Evolutionary conservation across 768 basidiomycete species (phyloP).

Genomic region (Saitozyma podzolica): DNA sequence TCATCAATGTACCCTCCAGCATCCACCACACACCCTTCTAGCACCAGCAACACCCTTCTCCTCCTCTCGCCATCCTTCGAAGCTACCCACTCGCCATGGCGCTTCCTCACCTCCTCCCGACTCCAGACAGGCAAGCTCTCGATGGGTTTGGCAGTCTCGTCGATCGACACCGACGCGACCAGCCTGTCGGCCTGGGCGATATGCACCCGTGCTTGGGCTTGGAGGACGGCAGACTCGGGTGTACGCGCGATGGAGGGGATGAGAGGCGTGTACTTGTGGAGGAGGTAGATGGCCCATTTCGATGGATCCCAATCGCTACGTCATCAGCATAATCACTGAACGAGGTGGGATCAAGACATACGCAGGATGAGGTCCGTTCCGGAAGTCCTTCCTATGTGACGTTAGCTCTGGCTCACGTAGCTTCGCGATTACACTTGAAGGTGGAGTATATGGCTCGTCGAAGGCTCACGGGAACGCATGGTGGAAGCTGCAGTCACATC

Average conservation of each 20-base stretch:
- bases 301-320: conserved; percentile 73
- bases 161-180: conserved; percentile 20
- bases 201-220: conserved; percentile 44
- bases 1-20: conserved; percentile 64
- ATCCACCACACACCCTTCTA: conserved; percentile 66
- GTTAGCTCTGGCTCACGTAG: too few species aligned
- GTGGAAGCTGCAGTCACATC: conserved; percentile 52
- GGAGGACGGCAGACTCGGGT: conserved; percentile 38
- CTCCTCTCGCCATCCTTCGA: conserved; percentile 20
- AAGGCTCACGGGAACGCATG: conserved; percentile 64
- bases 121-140: conserved; percentile 43
- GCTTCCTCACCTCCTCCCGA: conserved; percentile 26
- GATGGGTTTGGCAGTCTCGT: conserved; percentile 19
- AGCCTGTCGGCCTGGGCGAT: conserved; percentile 44
- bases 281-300: conserved; percentile 69
- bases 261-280: conserved; percentile 55
- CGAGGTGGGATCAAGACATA: conserved; percentile 10
- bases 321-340: conserved; percentile 51
- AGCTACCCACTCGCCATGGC: conserved; percentile 33
- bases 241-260: conserved; percentile 46
- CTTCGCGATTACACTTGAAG: conserved; percentile 1
- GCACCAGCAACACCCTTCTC: conserved; percentile 56
- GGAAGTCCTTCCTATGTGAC: conserved; percentile 58
- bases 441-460: conserved; percentile 44
- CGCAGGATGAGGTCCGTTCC: conserved; percentile 58